Evolutionary conservation across 495 filamentous ascomycete genomes (phyloP).

Genomic region (Mytilinidion resinicola): DNA sequence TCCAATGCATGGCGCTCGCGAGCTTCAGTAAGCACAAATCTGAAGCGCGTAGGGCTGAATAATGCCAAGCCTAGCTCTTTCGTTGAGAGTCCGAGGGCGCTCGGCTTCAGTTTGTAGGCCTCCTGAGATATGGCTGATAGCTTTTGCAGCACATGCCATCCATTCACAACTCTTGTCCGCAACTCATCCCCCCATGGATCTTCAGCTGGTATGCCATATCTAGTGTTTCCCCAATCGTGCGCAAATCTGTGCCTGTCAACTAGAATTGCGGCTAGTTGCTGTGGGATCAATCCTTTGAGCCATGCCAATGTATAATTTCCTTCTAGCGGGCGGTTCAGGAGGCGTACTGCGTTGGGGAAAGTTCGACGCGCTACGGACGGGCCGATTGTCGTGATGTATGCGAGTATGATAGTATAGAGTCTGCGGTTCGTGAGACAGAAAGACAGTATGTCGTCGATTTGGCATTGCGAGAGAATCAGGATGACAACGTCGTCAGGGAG

Average conservation of each 20-base stretch:
- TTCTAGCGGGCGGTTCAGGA: conserved; percentile 3
- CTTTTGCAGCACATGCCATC: conserved; percentile 12
- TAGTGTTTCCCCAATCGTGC: conserved; percentile 2
- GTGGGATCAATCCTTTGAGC: conserved; percentile 19
- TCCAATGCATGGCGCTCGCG: conserved; percentile 13
- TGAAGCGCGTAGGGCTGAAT: conserved; percentile 10
- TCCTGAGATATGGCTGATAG: conserved; percentile 18
- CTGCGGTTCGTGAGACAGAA: conserved; percentile 14
- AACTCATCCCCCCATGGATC: conserved; percentile 17
- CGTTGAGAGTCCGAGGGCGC: conserved; percentile 1
- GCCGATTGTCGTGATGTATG: conserved; percentile 13
- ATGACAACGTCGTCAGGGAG: conserved; percentile 24
- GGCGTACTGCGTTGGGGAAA: conserved; percentile 4
- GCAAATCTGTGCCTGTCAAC: conserved; percentile 22
- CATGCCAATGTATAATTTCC: conserved; percentile 17
- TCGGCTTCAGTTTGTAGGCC: conserved; percentile 5
- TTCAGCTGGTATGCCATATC: conserved; percentile 22
- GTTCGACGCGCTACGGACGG: conserved; percentile 14
- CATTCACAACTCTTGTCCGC: conserved; percentile 14
- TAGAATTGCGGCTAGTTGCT: conserved; percentile 18
- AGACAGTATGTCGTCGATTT: conserved; percentile 11
- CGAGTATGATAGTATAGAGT: conserved; percentile 9
- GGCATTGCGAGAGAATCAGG: conserved; percentile 16
- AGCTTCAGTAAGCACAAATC: conserved; percentile 7
- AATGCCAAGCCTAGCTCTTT: conserved; percentile 10